Conservation (phyloP, 176 grass and related monocot species). For the Urochloa ruziziensis region DNA sequence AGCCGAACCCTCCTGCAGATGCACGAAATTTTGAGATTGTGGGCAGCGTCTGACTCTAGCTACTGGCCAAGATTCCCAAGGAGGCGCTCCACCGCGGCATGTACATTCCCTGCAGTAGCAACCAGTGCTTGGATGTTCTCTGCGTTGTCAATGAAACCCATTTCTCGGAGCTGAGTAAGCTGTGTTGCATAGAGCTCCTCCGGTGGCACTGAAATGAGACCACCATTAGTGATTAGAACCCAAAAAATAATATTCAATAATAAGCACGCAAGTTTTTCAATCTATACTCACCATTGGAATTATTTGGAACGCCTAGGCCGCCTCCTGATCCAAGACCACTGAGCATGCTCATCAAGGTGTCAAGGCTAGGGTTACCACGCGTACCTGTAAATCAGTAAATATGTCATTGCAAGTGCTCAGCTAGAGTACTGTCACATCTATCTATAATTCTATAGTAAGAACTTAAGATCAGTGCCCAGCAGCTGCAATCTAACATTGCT, state of each 20-base stretch:
- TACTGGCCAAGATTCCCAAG: conserved; percentile 81
- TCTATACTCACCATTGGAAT: conserved; percentile 66
- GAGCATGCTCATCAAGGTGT: conserved; percentile 90
- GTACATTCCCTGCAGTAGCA: conserved; percentile 84
- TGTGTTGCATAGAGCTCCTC: conserved; percentile 91
- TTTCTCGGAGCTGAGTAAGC: conserved; percentile 89
- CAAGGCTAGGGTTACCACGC: conserved; percentile 49
- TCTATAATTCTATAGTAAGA: conserved; percentile 12
- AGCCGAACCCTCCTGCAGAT: conserved; percentile 11
- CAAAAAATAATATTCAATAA: not conserved
- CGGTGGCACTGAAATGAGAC: conserved; percentile 59
- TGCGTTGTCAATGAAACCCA: conserved; percentile 86
- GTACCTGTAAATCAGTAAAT: conserved; percentile 43
- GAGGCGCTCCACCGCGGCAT: conserved; percentile 93
- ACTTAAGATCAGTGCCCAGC: not conserved
- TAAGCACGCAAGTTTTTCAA: not conserved
- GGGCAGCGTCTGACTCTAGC: conserved; percentile 27
- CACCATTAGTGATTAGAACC: not conserved
- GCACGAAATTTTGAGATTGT: not conserved
- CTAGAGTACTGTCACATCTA: conserved; percentile 2
- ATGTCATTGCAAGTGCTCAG: not conserved
- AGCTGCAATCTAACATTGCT: conserved; percentile 18
- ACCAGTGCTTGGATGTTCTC: conserved; percentile 86
- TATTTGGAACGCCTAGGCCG: conserved; percentile 58
- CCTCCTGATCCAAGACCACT: conserved; percentile 85